Percentiles rank a stretch among this genome's conserved stretches.
Conservation (phyloP, 495 filamentous ascomycete species). For the Daldinia caldariorum region DNA sequence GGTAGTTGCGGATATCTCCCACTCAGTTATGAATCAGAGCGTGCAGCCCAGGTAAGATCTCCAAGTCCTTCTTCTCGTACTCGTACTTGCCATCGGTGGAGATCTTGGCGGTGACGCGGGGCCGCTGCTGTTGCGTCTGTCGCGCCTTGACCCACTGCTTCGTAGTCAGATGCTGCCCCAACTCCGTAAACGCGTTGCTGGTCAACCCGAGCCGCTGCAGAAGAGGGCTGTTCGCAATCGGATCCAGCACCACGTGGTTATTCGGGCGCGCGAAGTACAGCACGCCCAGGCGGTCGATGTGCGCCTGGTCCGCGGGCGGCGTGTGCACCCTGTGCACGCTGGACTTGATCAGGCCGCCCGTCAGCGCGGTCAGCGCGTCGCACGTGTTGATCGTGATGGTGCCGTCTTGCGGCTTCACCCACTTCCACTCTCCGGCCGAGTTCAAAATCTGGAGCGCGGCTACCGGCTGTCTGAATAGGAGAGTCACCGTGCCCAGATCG, state of each 20-base stretch:
- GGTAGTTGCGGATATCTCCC: background rate
- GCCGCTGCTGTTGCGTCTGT: constrained; percentile 56
- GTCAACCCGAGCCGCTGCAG: constrained; percentile 55
- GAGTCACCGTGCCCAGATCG: constrained; percentile 65
- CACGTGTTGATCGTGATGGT: constrained; percentile 64
- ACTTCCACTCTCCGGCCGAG: constrained; percentile 59
- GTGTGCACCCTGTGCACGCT: constrained; percentile 63
- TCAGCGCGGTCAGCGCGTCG: constrained; percentile 60
- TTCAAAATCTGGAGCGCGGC: constrained; percentile 61
- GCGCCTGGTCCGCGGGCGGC: constrained; percentile 60
- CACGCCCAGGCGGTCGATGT: constrained; percentile 62
- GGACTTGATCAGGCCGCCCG: constrained; percentile 60
- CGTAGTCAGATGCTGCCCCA: constrained; percentile 49
- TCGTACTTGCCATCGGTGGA: constrained; percentile 45
- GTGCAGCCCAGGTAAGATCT: constrained; percentile 59
- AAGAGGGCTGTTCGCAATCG: constrained; percentile 56
- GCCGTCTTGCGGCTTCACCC: constrained; percentile 60
- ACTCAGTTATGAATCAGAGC: constrained; percentile 58
- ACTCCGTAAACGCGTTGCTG: constrained; percentile 46
- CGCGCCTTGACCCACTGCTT: constrained; percentile 52
- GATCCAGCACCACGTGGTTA: constrained; percentile 58
- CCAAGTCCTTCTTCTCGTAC: constrained; percentile 55
- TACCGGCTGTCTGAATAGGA: constrained; percentile 64
- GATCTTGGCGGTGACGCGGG: constrained; percentile 54
- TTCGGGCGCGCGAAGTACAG: constrained; percentile 58